Percentiles rank a stretch among this genome's conserved stretches.
These are phyloP conservation scores for Penicillium goetzii DNA, from an alignment of 495 filamentous ascomycete genomes.

Conservation along the genomic window DNA sequence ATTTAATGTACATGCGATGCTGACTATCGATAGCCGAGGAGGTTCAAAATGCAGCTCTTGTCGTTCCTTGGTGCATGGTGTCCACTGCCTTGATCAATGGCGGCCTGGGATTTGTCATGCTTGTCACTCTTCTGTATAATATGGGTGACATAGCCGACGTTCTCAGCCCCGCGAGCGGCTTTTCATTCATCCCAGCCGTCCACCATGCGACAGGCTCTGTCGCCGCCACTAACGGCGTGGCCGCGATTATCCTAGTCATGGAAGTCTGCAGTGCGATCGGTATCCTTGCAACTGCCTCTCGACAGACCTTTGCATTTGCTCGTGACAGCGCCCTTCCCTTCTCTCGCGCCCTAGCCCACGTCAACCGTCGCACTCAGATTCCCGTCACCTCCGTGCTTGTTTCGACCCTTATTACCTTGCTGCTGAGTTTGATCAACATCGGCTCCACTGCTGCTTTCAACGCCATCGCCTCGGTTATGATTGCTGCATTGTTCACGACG, in stretches of 20 bases:
- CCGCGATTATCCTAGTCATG: slow-evolving; percentile 44
- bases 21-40: slow-evolving; percentile 45
- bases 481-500: slow-evolving; percentile 46
- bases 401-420: slow-evolving; percentile 52
- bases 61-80: slow-evolving; percentile 52
- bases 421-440: slow-evolving; percentile 51
- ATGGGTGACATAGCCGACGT: slow-evolving; percentile 44
- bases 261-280: slow-evolving; percentile 47
- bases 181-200: slow-evolving; percentile 44
- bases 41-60: slow-evolving; percentile 48
- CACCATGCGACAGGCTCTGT: slow-evolving; percentile 34
- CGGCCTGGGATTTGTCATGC: slow-evolving; percentile 37
- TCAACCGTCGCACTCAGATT: slow-evolving; percentile 50
- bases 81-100: slow-evolving; percentile 50
- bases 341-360: slow-evolving; percentile 37
- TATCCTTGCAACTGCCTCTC: slow-evolving; percentile 45
- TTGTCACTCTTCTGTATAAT: slow-evolving; percentile 52
- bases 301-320: slow-evolving; percentile 57
- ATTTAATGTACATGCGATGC: not conserved
- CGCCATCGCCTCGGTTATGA: slow-evolving; percentile 46
- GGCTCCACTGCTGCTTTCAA: slow-evolving; percentile 53
- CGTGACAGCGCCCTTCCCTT: slow-evolving; percentile 53
- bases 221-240: slow-evolving; percentile 39
- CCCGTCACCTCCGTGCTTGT: slow-evolving; percentile 57
- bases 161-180: slow-evolving; percentile 39